These are phyloP conservation scores for Trametes sanguinea DNA, from an alignment of 768 basidiomycete genomes.

Conservation along the genomic window DNA sequence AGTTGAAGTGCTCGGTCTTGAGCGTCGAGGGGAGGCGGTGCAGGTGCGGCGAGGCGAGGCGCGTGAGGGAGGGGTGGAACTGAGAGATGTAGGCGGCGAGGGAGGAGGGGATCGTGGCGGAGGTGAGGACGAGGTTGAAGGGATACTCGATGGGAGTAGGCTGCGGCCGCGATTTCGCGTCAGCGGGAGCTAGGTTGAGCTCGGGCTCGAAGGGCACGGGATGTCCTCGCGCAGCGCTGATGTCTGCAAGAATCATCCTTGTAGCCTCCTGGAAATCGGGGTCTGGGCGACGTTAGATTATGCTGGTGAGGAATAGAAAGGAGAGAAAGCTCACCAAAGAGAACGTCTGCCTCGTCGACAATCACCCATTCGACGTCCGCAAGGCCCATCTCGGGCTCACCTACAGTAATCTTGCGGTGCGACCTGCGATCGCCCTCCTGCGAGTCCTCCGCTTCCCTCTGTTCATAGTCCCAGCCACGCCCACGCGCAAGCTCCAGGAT, in stretches of 20 bases:
- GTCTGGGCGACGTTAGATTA: constrained; percentile 45
- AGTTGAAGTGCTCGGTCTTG: constrained; percentile 69
- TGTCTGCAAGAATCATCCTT: constrained; percentile 65
- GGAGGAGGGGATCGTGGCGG: constrained; percentile 84
- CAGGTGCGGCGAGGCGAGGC: constrained; percentile 78
- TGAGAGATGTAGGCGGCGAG: constrained; percentile 64
- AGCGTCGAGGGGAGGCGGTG: constrained; percentile 77
- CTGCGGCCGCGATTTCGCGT: neutral
- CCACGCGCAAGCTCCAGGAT: constrained; percentile 60
- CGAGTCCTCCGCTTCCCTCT: constrained; percentile 28
- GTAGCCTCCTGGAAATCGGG: constrained; percentile 82
- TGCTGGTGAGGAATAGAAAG: too few species aligned
- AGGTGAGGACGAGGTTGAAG: constrained; percentile 79
- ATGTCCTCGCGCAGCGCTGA: constrained; percentile 61
- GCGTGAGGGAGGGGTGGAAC: constrained; percentile 62
- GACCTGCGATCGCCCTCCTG: constrained; percentile 29
- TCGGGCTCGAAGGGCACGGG: constrained; percentile 38
- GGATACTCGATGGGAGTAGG: constrained; percentile 54
- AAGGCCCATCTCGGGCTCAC: constrained; percentile 60
- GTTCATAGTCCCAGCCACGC: constrained; percentile 50
- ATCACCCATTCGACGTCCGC: constrained; percentile 85
- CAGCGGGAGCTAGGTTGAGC: constrained; percentile 13
- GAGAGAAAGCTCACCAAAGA: constrained; percentile 63
- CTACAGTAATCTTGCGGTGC: constrained; percentile 44
- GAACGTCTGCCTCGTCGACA: constrained; percentile 88